phyloP scores from a whole-genome alignment of 2,329 filamentous ascomycete species.

The Coleophoma cylindrospora region DNA sequence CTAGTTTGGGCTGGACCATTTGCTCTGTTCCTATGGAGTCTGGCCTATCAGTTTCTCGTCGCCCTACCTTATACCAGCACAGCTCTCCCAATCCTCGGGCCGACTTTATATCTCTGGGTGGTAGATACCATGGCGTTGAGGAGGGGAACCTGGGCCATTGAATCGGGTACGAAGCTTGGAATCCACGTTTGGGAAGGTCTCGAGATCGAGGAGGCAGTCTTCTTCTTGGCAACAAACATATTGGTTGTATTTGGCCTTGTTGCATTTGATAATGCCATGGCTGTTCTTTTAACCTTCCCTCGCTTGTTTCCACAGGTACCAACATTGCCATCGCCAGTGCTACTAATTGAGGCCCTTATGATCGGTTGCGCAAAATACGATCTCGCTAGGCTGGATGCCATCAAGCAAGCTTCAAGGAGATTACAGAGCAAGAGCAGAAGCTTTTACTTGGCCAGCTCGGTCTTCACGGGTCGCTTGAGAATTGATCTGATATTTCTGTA shows the following conservation, averaged over 20 bases:
- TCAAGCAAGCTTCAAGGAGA: constrained; percentile 53
- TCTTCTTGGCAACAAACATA: constrained; percentile 66
- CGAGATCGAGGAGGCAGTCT: constrained; percentile 70
- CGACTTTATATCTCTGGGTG: constrained; percentile 67
- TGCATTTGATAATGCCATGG: constrained; percentile 64
- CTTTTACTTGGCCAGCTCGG: constrained; percentile 67
- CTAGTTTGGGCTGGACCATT: constrained; percentile 65
- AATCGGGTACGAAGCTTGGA: constrained; percentile 60
- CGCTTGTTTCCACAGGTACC: constrained; percentile 46
- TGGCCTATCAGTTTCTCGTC: constrained; percentile 60
- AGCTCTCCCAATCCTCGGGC: constrained; percentile 51
- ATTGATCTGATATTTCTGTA: constrained; percentile 63
- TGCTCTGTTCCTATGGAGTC: constrained; percentile 55
- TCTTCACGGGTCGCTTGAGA: constrained; percentile 62
- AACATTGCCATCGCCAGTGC: constrained; percentile 39
- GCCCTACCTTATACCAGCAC: constrained; percentile 54
- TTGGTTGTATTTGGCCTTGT: constrained; percentile 66
- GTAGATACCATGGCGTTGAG: constrained; percentile 65
- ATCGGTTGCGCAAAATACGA: constrained; percentile 46
- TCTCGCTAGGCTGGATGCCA: constrained; percentile 47
- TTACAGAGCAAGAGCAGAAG: constrained; percentile 64
- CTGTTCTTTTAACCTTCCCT: constrained; percentile 60
- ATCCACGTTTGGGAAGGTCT: constrained; percentile 58
- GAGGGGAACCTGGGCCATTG: constrained; percentile 68
- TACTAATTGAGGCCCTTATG: constrained; percentile 47